Evolutionary conservation across 139 green algal species (phyloP), one percentile per base, ranked within the genome.

Genomic region (Micractinium conductrix): DNA sequence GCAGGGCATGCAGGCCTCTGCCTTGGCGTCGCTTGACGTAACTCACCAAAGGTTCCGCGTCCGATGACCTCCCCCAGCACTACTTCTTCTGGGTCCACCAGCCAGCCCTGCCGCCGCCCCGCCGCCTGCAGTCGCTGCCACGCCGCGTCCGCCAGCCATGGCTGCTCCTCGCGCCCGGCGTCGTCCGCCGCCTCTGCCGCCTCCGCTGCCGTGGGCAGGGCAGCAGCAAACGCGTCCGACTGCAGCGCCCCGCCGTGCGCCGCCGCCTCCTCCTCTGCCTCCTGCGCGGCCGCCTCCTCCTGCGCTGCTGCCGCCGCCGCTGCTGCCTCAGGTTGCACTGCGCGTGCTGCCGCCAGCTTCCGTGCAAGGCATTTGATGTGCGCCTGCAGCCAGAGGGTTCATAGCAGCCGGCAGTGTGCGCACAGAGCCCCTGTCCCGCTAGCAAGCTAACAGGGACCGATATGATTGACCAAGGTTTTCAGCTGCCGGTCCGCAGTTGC

Each of bases 41-140:
- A 62, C 65, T 72, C 65, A 72, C 70, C 76, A 60, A 82, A 82
- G 19, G 90, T 87, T 43, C 95, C 95, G 78, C 93, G 53, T 5
- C 95, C 95, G 37, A 97, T 81, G 24, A 89, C 67, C 4, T 81
- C 69, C 0, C 93, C 93, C 43, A 96, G 30, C 40, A 87, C 58
- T 30, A 93, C 85, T 69, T 92, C 60, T 6, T 37, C 43, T 14
- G 87, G 78, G 45, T 88, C 69, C 2, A 91, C 85, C 48, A 92
- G 87, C 83, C 83, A 87, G 40, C 89, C 55, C 48, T 74, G 78
- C 65, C 58, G 71, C 63, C n/a, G 45, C 19, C 68, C 86, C 7
- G 63, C 43, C 22, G 9, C 50, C 85, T 83, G 50, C 44, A 88
- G 30, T 8, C 68, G 37, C 42, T 55, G 43, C 80, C 80, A 89